Conservation (phyloP, 805 yeast species). For the Osmozyma mogii region DNA sequence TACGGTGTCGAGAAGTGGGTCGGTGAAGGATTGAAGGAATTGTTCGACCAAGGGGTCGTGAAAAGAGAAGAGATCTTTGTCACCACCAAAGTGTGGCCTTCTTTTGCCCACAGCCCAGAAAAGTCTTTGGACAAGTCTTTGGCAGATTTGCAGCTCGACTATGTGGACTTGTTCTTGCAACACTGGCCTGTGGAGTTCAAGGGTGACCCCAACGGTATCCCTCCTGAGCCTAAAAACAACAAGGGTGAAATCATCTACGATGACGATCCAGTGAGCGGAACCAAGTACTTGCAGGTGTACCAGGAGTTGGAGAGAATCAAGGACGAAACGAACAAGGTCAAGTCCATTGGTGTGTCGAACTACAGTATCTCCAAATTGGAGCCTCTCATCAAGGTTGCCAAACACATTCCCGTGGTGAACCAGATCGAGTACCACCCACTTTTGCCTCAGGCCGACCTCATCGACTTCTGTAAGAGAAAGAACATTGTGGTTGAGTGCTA, state of each 20-base stretch:
- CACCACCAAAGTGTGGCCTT: slow-evolving; percentile 38
- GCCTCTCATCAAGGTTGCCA: slow-evolving; percentile 26
- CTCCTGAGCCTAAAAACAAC: slow-evolving; percentile 27
- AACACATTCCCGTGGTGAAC: slow-evolving; percentile 42
- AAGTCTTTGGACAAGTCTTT: slow-evolving; percentile 36
- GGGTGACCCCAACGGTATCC: slow-evolving; percentile 33
- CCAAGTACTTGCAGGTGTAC: slow-evolving; percentile 23
- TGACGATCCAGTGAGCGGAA: slow-evolving; percentile 28
- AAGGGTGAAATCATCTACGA: slow-evolving; percentile 27
- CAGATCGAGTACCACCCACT: slow-evolving; percentile 39
- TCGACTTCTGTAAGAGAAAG: slow-evolving; percentile 27
- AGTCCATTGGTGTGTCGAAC: slow-evolving; percentile 54
- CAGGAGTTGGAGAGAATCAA: slow-evolving; percentile 22
- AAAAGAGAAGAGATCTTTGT: slow-evolving; percentile 39
- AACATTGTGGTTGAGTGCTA: slow-evolving; percentile 43
- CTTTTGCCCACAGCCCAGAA: slow-evolving; percentile 31
- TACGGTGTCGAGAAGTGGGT: slow-evolving; percentile 38
- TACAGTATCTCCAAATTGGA: slow-evolving; percentile 25
- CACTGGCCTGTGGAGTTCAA: slow-evolving; percentile 44
- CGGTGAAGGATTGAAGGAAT: slow-evolving; percentile 39
- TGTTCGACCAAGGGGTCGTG: slow-evolving; percentile 39
- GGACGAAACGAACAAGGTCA: slow-evolving; percentile 25
- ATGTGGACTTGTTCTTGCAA: slow-evolving; percentile 39
- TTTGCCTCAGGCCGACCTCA: slow-evolving; percentile 32
- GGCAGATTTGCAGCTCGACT: slow-evolving; percentile 33